Base-by-base conservation (phyloP, 305 asterid species). In the Euphrasia arctica region DNA sequence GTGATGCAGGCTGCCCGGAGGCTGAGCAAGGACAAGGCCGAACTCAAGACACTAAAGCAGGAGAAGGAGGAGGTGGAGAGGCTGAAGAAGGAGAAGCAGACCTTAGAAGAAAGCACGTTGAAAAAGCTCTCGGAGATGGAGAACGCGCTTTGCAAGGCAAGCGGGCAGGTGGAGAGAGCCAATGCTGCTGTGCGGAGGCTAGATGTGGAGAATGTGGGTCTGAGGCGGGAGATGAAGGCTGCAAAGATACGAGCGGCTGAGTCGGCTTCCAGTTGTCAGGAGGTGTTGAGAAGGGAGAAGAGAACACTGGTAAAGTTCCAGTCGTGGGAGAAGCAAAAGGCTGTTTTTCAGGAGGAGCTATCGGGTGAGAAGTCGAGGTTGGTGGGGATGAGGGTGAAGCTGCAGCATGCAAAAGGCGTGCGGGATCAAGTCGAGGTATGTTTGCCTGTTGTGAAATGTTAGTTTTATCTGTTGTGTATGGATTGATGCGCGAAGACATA, bases 1-100 rank as follows among this genome's bases (percentile, higher is more conserved):
- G 97, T 91, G 56, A 87, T 87, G 98, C 97, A 91, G 79, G 98
- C 95, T 9, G 89, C 95, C 27, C 76, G 90, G 13, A 79, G 98
- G 49, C 95, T 91, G 54, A 72, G 98, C 54, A 91, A 91, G 77
- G 97, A 91, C 70, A 87, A 87, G 71, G 80, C 73, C 1, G 98
- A 91, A 82, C 91, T 91, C 54, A 89, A 89, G 75, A 75, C 88
- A 13, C 88, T 91, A 10, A 77, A 76, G 82, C 98, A 80, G 58
- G 98, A 91, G 79, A 91, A 81, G 77, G 98, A 87, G 65, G 98
- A 89, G 77, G 84, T 82, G 45, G 97, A 87, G 78, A 78, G 84
- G 86, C 82, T 84, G 55, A 90, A 79, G 90, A 93, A 82, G 72
- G 98, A 93, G 73, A 90, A 88, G 77, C 85, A 82, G 70, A 67